These are phyloP conservation scores for Paramecium sonneborni DNA, from an alignment of 73 alveolate genomes.

Conservation along the genomic window DNA sequence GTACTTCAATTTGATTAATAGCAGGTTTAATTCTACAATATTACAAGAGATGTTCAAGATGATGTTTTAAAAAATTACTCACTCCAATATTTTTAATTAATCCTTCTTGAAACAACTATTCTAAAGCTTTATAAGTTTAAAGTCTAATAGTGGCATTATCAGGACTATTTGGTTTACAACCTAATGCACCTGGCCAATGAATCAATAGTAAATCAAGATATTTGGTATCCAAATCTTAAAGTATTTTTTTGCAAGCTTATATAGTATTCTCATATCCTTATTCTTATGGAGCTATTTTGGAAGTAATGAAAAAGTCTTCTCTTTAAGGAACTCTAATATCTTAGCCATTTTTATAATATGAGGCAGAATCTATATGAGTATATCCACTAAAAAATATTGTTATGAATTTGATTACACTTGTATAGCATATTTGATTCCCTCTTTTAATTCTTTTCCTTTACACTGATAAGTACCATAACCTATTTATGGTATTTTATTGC, in stretches of 20 bases:
- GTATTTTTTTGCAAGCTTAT: constrained; percentile 49
- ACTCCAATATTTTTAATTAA: constrained; percentile 86
- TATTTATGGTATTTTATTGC: constrained; percentile 60
- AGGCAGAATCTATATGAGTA: constrained; percentile 70
- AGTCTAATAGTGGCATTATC: constrained; percentile 76
- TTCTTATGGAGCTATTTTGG: constrained; percentile 65
- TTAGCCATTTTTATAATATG: constrained; percentile 62
- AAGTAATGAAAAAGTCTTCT: constrained; percentile 59
- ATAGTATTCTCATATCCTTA: constrained; percentile 49
- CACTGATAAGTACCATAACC: constrained; percentile 70
- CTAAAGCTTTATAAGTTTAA: constrained; percentile 87
- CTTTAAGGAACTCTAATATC: constrained; percentile 70
- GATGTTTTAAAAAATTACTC: constrained; percentile 80
- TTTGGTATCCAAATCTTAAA: constrained; percentile 58
- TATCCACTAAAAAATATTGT: constrained; percentile 32
- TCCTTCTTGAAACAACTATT: constrained; percentile 75
- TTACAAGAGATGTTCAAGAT: constrained; percentile 77
- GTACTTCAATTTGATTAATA: constrained; percentile 86
- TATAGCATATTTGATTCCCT: constrained; percentile 60
- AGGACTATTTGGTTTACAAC: constrained; percentile 56
- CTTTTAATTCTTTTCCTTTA: constrained; percentile 27
- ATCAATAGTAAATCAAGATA: constrained; percentile 85
- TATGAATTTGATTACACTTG: neutral
- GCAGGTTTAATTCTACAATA: constrained; percentile 81
- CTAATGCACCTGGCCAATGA: constrained; percentile 86